Base-by-base conservation (phyloP, 1,284 basidiomycete species). In the Bjerkandera adusta region DNA sequence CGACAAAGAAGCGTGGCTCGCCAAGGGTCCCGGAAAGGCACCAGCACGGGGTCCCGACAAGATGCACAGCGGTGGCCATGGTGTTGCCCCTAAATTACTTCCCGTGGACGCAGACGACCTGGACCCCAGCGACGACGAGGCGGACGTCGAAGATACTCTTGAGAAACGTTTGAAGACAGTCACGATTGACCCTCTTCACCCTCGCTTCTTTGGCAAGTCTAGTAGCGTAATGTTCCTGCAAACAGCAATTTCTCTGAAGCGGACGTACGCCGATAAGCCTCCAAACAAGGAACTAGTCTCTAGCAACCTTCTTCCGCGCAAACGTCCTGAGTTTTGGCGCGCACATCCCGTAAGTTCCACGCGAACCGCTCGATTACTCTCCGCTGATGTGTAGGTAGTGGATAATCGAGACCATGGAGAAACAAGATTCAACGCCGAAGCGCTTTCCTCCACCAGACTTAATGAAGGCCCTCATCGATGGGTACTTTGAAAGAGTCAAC, bases 401-500 rank as follows among this genome's bases (percentile, higher is more conserved):
- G 66, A 56, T 70, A 37, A 60, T 63, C 42, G 55, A 63, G 20
- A 58, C 59, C 18, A 51, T 67, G 16, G 57, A 60, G 36, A n/a
- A n/a, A n/a, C n/a, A n/a, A n/a, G n/a, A n/a, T n/a, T n/a, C n/a
- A n/a, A 54, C 63, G 45, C 55, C 56, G 32, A 62, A 63, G 13
- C 57, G 64, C n/a, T 89, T 83, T 53, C 87, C 87, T 0, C 75
- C 78, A 0, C 58, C 69, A 1, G 87, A 89, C 48, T 70, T 95
- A 6, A 73, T 84, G 11, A 54, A 59, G 1, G 57, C 57, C 1
- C 76, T 96, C 22, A 71, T 92, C 52, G 76, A 85, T 20, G 68
- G 80, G 6, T 94, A 85, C 61, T 95, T 94, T 59, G 54, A 57
- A 1, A 60, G 79, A 38, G 63, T 79, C 54, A 89, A 92, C 60